Percentiles rank a stretch among this genome's conserved stretches.
Evolutionary conservation across 768 basidiomycete genomes (phyloP).

Genomic region (Leccinum arenicola): DNA sequence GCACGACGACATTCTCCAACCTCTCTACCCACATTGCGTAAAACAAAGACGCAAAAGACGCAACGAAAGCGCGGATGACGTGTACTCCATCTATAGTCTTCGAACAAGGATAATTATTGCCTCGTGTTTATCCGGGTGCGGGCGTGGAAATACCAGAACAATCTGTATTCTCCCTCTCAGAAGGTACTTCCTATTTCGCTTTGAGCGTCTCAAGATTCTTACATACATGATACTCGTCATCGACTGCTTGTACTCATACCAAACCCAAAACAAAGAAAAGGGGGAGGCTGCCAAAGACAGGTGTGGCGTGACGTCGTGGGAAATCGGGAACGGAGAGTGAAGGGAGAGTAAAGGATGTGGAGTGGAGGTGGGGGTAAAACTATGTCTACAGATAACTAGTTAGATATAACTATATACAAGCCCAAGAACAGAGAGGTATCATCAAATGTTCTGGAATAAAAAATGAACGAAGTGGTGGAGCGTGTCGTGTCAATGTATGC

Average conservation of each 20-base stretch:
- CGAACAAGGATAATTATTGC: neutral
- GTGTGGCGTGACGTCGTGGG: neutral
- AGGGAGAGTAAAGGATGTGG: neutral
- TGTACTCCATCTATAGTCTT: neutral
- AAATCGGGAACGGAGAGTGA: neutral
- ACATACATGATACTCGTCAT: neutral
- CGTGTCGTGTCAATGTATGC: slow-evolving; percentile 1
- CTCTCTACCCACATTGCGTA: too few relatives aligned
- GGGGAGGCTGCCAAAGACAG: neutral
- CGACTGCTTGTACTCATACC: neutral
- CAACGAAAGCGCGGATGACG: neutral
- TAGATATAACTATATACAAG: slow-evolving; percentile 33
- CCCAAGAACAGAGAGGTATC: slow-evolving; percentile 7
- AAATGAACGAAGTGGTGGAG: slow-evolving; percentile 12
- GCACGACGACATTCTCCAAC: too few relatives aligned
- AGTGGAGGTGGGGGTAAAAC: neutral
- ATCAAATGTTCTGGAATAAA: slow-evolving; percentile 1
- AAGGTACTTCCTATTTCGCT: neutral
- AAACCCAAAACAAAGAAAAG: neutral
- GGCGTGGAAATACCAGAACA: neutral
- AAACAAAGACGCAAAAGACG: neutral
- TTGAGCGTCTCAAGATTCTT: neutral
- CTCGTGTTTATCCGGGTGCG: neutral
- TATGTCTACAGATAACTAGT: slow-evolving; percentile 21
- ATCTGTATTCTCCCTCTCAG: neutral